These are phyloP conservation scores for Drechslerella coelobrocha DNA, from an alignment of 2,329 filamentous ascomycete genomes.

Conservation along the genomic window DNA sequence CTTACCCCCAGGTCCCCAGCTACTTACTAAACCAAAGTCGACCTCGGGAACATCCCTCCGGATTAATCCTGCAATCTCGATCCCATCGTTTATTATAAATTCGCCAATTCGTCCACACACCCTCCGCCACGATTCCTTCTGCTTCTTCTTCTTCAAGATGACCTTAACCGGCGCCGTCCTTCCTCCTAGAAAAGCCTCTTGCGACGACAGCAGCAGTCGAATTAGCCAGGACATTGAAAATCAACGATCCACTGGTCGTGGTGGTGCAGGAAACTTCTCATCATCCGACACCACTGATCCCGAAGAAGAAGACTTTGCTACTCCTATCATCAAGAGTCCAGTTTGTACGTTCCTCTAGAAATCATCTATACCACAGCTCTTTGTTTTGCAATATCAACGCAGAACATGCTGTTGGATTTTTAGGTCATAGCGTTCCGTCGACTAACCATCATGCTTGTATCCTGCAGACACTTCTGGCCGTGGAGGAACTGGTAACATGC, in stretches of 20 bases:
- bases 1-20: no score
- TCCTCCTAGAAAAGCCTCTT: constrained; percentile 28
- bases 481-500: constrained; percentile 74
- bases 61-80: constrained; percentile 9
- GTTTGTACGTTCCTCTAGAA: constrained; percentile 63
- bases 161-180: constrained; percentile 45
- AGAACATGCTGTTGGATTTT: constrained; percentile 16
- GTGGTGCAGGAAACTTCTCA: constrained; percentile 62
- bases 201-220: constrained; percentile 29
- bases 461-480: constrained; percentile 43
- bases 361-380: background rate
- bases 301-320: constrained; percentile 70
- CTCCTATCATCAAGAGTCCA: constrained; percentile 81
- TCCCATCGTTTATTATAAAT: constrained; percentile 32
- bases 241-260: constrained; percentile 53
- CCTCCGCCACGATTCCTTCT: background rate
- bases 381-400: constrained; percentile 4
- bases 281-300: constrained; percentile 57
- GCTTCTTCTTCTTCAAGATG: constrained; percentile 33
- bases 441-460: constrained; percentile 6
- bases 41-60: constrained; percentile 28
- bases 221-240: constrained; percentile 37
- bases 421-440: constrained; percentile 10
- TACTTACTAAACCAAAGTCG: background rate
- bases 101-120: constrained; percentile 28